Conservation (phyloP, 345 rosid genomes). For the sweet orange (Citrus sinensis) region DVS_A1.0 CM039165.1:35271001-35271500, state of each 20-base stretch:
- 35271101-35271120: constrained; percentile 55
- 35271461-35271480: constrained; percentile 87
- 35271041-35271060: constrained; percentile 40
- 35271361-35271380: constrained; percentile 48
- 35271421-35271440: constrained; percentile 27
- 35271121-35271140: constrained; percentile 69
- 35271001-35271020: constrained; percentile 68
- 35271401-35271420: constrained; percentile 18
- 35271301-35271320: constrained; percentile 29
- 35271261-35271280: constrained; percentile 29
- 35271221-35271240: constrained; percentile 30
- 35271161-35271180: constrained; percentile 39
- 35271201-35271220: constrained; percentile 19
- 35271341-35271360: constrained; percentile 66
- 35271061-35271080: constrained; percentile 27
- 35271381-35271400: constrained; percentile 26
- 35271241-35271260: constrained; percentile 26
- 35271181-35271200: constrained; percentile 17
- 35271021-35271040: constrained; percentile 67
- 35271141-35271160: constrained; percentile 36
- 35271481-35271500: constrained; percentile 85
- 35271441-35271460: constrained; percentile 52
- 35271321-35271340: constrained; percentile 19
- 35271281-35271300: constrained; percentile 28
- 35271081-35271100: constrained; percentile 54